Conservation (phyloP, 805 yeast genomes). For the Starmerella cellae region DNA sequence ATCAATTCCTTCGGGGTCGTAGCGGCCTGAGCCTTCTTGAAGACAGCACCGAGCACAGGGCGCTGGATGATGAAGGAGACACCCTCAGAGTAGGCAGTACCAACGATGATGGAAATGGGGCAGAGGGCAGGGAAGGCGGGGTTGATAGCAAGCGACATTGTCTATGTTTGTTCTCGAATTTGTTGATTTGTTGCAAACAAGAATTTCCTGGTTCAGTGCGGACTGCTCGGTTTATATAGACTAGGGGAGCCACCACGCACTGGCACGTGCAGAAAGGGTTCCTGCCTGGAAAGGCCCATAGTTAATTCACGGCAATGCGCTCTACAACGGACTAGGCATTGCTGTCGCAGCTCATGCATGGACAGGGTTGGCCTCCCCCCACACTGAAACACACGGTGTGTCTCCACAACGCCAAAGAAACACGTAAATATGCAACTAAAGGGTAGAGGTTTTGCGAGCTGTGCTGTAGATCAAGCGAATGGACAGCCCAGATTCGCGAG, state of each 20-base stretch:
- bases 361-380: too few relatives aligned
- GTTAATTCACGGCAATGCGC: too few relatives aligned
- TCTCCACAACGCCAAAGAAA: too few relatives aligned
- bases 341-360: too few relatives aligned
- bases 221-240: slow-evolving; percentile 2
- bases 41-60: slow-evolving; percentile 32
- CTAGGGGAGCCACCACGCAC: not conserved
- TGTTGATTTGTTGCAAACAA: not conserved
- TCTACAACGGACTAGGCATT: too few relatives aligned
- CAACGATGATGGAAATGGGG: slow-evolving; percentile 29
- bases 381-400: too few relatives aligned
- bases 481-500: too few relatives aligned
- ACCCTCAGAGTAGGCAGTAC: slow-evolving; percentile 30
- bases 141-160: slow-evolving; percentile 20
- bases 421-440: too few relatives aligned
- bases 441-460: too few relatives aligned
- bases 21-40: slow-evolving; percentile 27
- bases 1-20: slow-evolving; percentile 27
- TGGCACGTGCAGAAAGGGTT: slow-evolving; percentile 1
- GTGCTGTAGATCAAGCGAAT: too few relatives aligned
- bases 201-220: not conserved
- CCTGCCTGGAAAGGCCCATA: too few relatives aligned
- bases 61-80: slow-evolving; percentile 27
- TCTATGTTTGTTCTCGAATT: too few relatives aligned
- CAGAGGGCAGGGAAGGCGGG: slow-evolving; percentile 21